Conservation (phyloP, 345 rosid genomes). For the Pugionium dolabratum region DNA sequence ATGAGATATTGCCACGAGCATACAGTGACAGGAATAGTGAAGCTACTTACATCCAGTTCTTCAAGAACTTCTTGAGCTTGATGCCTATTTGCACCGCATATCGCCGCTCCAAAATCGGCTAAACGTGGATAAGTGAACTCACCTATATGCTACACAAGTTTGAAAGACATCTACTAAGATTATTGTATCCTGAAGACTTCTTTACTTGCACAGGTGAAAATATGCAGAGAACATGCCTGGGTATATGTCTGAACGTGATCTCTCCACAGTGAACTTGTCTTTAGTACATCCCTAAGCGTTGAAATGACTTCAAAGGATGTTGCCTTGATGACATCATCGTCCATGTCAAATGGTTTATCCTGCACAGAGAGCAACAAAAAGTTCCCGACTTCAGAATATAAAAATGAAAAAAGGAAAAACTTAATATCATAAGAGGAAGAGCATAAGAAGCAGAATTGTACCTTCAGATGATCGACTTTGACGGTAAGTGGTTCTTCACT, state of each 20-base stretch:
- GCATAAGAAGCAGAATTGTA: conserved; percentile 29
- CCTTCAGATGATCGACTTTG: conserved; percentile 98
- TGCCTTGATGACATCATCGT: conserved; percentile 93
- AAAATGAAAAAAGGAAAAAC: background rate
- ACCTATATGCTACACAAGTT: conserved; percentile 79
- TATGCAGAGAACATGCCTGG: conserved; percentile 52
- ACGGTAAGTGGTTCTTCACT: conserved; percentile 92
- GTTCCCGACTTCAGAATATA: background rate
- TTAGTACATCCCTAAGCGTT: conserved; percentile 87
- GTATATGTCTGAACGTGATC: conserved; percentile 94
- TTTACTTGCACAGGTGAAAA: conserved; percentile 5
- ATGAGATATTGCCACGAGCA: conserved; percentile 29
- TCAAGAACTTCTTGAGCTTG: conserved; percentile 92
- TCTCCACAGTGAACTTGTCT: conserved; percentile 89
- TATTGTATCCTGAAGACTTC: conserved; percentile 7
- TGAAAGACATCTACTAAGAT: conserved; percentile 28
- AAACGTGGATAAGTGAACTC: conserved; percentile 84
- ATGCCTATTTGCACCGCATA: conserved; percentile 87
- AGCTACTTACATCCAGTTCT: conserved; percentile 89
- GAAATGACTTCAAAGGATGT: conserved; percentile 96
- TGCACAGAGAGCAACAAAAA: conserved; percentile 36
- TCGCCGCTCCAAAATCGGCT: conserved; percentile 99
- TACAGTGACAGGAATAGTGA: background rate
- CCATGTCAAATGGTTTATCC: conserved; percentile 91
- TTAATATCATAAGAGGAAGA: conserved; percentile 23